phyloP scores from a whole-genome alignment of 345 rosid genomes.

The Microcos paniculata region DNA sequence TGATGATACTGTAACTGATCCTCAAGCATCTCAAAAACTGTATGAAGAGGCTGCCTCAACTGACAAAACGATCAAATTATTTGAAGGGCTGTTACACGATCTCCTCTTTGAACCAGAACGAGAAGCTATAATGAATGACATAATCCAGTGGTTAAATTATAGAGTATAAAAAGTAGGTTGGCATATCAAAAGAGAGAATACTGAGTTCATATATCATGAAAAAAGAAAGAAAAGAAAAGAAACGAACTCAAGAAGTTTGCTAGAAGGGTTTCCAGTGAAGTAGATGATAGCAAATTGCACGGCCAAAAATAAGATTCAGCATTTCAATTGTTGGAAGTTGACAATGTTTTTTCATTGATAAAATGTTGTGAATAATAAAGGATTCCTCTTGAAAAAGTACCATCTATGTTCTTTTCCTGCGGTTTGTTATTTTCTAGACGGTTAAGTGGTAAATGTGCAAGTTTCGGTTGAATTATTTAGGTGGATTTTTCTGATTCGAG shows the following conservation, averaged over 20 bases:
- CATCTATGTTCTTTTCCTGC: too few species aligned
- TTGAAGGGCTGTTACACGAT: conserved; percentile 79
- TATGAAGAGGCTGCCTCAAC: conserved; percentile 69
- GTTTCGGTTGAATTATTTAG: too few species aligned
- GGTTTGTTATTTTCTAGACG: too few species aligned
- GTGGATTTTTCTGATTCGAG: too few species aligned
- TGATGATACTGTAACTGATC: conserved; percentile 80
- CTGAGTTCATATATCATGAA: background rate
- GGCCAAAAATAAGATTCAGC: conserved; percentile 15
- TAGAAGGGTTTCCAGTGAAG: background rate
- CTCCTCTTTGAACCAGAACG: conserved; percentile 87
- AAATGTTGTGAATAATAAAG: background rate
- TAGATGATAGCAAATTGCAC: background rate
- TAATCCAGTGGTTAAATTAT: conserved; percentile 65
- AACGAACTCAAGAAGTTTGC: background rate
- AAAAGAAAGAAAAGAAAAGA: background rate
- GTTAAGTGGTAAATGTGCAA: too few species aligned
- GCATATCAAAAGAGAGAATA: background rate
- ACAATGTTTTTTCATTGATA: background rate
- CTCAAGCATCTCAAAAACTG: conserved; percentile 61
- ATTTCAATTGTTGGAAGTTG: conserved; percentile 10
- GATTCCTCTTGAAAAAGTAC: background rate
- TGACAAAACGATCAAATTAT: conserved; percentile 69
- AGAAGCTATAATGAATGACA: conserved; percentile 59
- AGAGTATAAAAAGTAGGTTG: conserved; percentile 30